phyloP scores from a whole-genome alignment of 495 filamentous ascomycete species.

The Daldinia bambusicola region DNA sequence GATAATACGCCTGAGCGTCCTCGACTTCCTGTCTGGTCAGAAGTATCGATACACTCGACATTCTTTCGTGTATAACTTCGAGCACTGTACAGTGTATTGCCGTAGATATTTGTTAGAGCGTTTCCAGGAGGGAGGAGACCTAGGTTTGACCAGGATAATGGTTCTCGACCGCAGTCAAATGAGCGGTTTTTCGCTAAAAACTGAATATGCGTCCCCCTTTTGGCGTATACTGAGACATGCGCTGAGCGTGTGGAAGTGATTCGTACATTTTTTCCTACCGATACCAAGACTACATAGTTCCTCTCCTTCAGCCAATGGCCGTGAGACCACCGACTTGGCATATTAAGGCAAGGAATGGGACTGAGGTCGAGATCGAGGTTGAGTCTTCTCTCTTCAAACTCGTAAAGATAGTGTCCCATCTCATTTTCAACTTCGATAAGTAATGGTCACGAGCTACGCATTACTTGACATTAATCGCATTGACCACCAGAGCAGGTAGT shows the following conservation, averaged over 20 bases:
- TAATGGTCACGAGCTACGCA: background rate
- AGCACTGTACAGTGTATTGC: too few relatives aligned
- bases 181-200: background rate
- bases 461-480: background rate
- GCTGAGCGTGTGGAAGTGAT: background rate
- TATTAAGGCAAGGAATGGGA: background rate
- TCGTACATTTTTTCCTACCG: background rate
- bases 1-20: background rate
- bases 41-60: background rate
- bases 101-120: background rate
- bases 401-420: background rate
- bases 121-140: background rate
- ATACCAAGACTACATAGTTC: slow-evolving; percentile 1
- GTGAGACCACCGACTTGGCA: slow-evolving; percentile 6
- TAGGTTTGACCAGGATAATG: background rate
- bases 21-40: background rate
- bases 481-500: background rate
- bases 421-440: background rate
- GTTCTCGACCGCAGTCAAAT: background rate
- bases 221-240: slow-evolving; percentile 11
- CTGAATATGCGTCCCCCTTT: background rate
- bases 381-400: background rate
- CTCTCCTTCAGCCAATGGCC: background rate
- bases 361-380: background rate
- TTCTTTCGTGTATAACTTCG: background rate